These are phyloP conservation scores for Rusavskia elegans DNA, from an alignment of 495 filamentous ascomycete genomes.

Conservation along the genomic window DNA sequence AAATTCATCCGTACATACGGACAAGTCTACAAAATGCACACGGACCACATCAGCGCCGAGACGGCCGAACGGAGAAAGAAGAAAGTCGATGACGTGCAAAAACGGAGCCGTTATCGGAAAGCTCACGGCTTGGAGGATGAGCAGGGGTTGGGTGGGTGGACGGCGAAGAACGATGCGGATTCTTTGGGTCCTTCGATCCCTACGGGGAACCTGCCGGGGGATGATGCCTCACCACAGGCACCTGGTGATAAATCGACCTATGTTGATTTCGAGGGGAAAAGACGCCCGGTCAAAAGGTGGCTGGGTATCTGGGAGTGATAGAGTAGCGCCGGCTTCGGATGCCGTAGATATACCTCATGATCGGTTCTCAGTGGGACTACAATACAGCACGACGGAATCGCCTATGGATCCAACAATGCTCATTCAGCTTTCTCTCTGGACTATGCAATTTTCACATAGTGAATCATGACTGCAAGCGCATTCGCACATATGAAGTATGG, in stretches of 20 bases:
- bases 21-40: constrained; percentile 55
- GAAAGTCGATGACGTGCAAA: constrained; percentile 61
- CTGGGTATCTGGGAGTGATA: constrained; percentile 40
- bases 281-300: constrained; percentile 42
- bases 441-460: too few relatives aligned
- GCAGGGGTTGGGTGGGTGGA: constrained; percentile 25
- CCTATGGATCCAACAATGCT: too few relatives aligned
- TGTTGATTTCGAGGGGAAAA: constrained; percentile 30
- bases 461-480: too few relatives aligned
- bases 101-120: constrained; percentile 61
- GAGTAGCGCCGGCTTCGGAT: neutral
- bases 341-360: too few relatives aligned
- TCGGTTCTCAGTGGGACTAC: too few relatives aligned
- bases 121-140: constrained; percentile 60
- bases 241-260: neutral
- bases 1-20: constrained; percentile 35
- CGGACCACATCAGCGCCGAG: constrained; percentile 41
- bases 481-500: too few relatives aligned
- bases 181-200: constrained; percentile 13
- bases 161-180: constrained; percentile 21
- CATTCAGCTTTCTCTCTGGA: too few relatives aligned
- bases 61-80: constrained; percentile 49
- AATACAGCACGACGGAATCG: too few relatives aligned
- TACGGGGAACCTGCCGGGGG: neutral
- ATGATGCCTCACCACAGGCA: neutral